phyloP scores from a whole-genome alignment of 1,284 basidiomycete genomes.

The Ganoderma sinense region DNA sequence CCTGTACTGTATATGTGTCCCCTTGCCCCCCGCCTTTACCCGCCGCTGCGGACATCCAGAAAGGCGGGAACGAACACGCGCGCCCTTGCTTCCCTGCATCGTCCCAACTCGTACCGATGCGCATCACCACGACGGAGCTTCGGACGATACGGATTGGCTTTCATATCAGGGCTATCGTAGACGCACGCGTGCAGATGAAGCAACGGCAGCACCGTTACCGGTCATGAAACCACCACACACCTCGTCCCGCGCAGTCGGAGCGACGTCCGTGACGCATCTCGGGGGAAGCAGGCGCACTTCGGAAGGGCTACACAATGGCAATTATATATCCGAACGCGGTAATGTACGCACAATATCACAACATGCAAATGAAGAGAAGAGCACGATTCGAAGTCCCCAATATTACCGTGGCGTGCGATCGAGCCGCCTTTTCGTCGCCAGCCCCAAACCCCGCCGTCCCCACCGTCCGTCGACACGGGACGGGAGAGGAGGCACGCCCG shows the following conservation, averaged over 20 bases:
- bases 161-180: neutral
- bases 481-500: neutral
- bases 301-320: neutral
- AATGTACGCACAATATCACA: neutral
- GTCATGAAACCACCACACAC: neutral
- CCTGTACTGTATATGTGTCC: neutral
- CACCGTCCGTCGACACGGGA: neutral
- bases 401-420: neutral
- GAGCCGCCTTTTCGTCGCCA: neutral
- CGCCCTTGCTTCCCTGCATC: conserved; percentile 1
- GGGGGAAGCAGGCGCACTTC: neutral
- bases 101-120: neutral
- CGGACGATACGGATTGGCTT: neutral
- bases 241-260: neutral
- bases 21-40: neutral
- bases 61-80: neutral
- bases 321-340: neutral
- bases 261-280: neutral
- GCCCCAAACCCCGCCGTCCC: neutral
- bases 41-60: neutral
- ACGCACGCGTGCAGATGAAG: neutral
- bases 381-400: neutral
- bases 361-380: neutral
- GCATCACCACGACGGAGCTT: neutral
- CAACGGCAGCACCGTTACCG: neutral